phyloP scores from a whole-genome alignment of 441 rosid genomes.

The Corymbia calophylla region DNA sequence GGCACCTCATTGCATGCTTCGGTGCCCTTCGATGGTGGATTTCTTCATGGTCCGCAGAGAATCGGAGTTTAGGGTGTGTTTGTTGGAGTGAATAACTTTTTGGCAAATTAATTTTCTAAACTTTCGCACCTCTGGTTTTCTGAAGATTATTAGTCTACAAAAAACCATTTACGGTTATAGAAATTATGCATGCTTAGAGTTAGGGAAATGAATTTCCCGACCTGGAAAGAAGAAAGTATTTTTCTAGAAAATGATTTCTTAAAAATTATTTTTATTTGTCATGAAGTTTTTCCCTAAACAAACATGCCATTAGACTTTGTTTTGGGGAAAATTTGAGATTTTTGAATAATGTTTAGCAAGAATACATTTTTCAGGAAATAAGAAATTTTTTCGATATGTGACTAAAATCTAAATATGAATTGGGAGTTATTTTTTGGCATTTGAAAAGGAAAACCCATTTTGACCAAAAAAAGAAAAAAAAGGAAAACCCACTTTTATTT shows the following conservation, averaged over 20 bases:
- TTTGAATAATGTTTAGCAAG: neutral
- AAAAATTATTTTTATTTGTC: neutral
- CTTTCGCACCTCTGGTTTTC: neutral
- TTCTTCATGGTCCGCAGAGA: neutral
- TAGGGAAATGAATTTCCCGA: neutral
- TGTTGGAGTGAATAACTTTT: no score
- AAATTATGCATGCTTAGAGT: neutral
- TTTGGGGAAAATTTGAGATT: neutral
- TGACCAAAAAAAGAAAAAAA: neutral
- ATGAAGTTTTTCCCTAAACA: neutral
- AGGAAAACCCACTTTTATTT: neutral
- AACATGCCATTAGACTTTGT: neutral
- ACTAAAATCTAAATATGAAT: neutral
- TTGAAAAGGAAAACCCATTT: neutral
- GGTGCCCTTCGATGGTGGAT: neutral
- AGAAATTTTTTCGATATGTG: neutral
- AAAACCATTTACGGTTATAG: neutral
- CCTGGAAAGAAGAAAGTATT: neutral
- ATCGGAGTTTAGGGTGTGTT: neutral
- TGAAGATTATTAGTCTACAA: neutral
- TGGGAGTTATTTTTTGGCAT: neutral
- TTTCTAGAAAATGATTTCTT: neutral
- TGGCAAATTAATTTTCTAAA: rapidly evolving
- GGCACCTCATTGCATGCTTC: neutral
- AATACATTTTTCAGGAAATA: neutral